Base-by-base conservation (phyloP, 768 basidiomycete genomes). In the Lentinula detonsa region DNA sequence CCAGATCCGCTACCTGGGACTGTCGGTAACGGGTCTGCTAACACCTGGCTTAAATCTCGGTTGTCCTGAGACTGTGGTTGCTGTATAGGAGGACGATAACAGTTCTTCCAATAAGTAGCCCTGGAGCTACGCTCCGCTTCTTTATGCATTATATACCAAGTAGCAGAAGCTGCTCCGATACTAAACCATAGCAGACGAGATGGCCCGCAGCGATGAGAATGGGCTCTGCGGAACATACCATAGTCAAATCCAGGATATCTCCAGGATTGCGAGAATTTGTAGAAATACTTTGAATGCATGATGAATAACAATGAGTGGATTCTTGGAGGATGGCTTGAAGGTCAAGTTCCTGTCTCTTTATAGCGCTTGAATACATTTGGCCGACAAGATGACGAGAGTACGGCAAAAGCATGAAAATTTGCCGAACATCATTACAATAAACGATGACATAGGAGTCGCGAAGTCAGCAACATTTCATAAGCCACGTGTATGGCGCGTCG, bases 161-260 rank as follows among this genome's bases (percentile, higher is more conserved):
- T 73, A 43, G 76, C 78, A 55, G 72, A 71, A 58, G 71, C 72
- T 68, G 83, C 86, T 62, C 88, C 89, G 64, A 88, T 18, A 65
- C 79, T 8, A 76, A 90, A 88, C 88, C 88, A 90, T 69, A 90
- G 34, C 58, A 88, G 45, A 63, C 88, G 85, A 48, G 82, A 82
- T n/a, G 83, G 81, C 7, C 37, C 37, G 5, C 79, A 13, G 49
- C 59, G 50, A 39, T 52, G 50, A 9, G 10, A 51, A 49, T 56
- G 55, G 18, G 18, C 39, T 56, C 55, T 23, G 13, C 55, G 55
- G 5, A 11, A 56, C 8, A 39, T 42, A 7, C 40, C 55, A 33
- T 56, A 56, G 55, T 56, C 55, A 6, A 23, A 23, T 28, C 55
- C 55, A 42, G 55, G 55, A 40, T 23, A 31, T 9, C 40, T 43